Conservation (phyloP, 768 basidiomycete species). For the Hygrophorus pudorinus region DNA sequence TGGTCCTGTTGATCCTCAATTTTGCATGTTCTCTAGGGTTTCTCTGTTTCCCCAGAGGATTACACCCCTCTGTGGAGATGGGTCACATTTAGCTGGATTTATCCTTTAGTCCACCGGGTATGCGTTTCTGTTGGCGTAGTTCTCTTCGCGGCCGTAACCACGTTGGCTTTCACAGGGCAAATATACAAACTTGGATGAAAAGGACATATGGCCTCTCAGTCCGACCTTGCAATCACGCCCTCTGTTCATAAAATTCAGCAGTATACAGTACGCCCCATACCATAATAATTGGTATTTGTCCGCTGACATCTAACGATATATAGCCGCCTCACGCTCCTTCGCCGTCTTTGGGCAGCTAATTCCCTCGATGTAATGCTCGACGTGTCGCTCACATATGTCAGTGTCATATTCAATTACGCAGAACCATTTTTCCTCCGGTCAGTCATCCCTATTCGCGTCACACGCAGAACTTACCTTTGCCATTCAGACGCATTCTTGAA, state of each 20-base stretch:
- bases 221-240: slow-evolving; percentile 59
- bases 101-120: slow-evolving; percentile 48
- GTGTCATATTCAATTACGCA: slow-evolving; percentile 68
- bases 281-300: neutral
- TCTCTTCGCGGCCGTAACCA: neutral
- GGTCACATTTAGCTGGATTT: slow-evolving; percentile 65
- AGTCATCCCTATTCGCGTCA: slow-evolving; percentile 10
- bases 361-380: slow-evolving; percentile 50
- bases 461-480: slow-evolving; percentile 5
- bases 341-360: slow-evolving; percentile 34
- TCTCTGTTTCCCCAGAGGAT: slow-evolving; percentile 59
- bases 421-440: slow-evolving; percentile 81
- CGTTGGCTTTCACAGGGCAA: slow-evolving; percentile 26
- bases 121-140: slow-evolving; percentile 4
- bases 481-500: slow-evolving; percentile 45
- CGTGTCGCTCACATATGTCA: slow-evolving; percentile 53
- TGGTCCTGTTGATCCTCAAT: neutral
- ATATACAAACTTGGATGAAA: slow-evolving; percentile 50
- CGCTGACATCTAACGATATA: slow-evolving; percentile 1
- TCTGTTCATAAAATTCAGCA: slow-evolving; percentile 44
- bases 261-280: slow-evolving; percentile 21
- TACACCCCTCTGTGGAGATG: slow-evolving; percentile 65
- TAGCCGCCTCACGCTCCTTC: slow-evolving; percentile 31
- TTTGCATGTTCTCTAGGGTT: slow-evolving; percentile 27
- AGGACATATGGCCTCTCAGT: slow-evolving; percentile 64